Evolutionary conservation across 495 filamentous ascomycete genomes (phyloP), one percentile per base, ranked within the genome.

Genomic region (Neurospora terricola): DNA sequence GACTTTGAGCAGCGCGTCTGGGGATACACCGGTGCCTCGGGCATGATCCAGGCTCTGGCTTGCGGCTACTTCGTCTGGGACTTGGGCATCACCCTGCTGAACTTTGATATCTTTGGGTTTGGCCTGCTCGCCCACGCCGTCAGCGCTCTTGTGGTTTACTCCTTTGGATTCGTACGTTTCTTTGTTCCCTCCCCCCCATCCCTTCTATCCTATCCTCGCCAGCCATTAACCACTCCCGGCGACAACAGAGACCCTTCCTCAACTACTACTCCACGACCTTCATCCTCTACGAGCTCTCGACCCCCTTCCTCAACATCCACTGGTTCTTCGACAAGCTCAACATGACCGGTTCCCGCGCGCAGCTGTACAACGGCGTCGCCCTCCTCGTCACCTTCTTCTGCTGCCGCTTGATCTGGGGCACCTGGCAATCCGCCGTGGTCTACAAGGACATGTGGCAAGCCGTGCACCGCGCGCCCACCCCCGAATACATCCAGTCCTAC

Each of bases 281-380:
- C 84, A 93, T 99, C 78, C 93, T 99, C 77, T 99, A 97, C 87
- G 96, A 99, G 85, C 92, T 99, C 72, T 97, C 93, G 71, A 91
- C 90, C 76, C 94, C 94, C 16, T 95, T 97, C 84, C 90, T 96
- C 78, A 96, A 97, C 81, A 92, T 98, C 83, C 96, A 99, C 87
- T 99, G 96, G 96, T 98, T 99, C 88, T 94, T 92, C 79, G 96
- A 99, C 85, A 99, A 99, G 84, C 86, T 98, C 77, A 90, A 92
- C 80, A 91, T 97, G 87, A 99, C 96, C 30, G 96, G 96, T 70
- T 92, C 92, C 73, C 86, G 77, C 18, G 77, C 79, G 4, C 94
- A 98, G 82, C 90, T 95, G 77, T 92, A 94, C 82, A 98, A 98
- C 81, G 94, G 94, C 77, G 89, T 95, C 80, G 75, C 87, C 73